phyloP scores from a whole-genome alignment of 2,329 filamentous ascomycete genomes.

The Aplosporella prunicola region DNA sequence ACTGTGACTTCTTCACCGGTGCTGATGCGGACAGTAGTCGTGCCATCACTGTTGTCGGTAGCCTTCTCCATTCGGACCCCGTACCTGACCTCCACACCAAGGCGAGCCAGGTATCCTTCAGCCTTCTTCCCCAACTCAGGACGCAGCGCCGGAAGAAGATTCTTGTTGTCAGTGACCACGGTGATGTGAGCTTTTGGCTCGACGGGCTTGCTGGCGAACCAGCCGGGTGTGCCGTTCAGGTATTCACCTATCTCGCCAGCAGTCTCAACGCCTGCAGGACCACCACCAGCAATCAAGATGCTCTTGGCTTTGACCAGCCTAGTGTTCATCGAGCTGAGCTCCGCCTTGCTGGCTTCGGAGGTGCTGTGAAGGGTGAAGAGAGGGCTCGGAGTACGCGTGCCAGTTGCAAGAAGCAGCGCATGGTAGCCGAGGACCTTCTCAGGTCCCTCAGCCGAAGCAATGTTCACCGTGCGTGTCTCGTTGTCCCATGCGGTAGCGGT shows the following conservation, averaged over 20 bases:
- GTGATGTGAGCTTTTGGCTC: constrained; percentile 17
- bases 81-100: constrained; percentile 20
- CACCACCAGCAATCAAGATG: constrained; percentile 27
- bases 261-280: constrained; percentile 26
- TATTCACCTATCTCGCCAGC: constrained; percentile 38
- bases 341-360: constrained; percentile 25
- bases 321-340: constrained; percentile 20
- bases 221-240: constrained; percentile 39
- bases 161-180: constrained; percentile 20
- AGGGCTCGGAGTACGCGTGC: constrained; percentile 22
- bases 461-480: constrained; percentile 10
- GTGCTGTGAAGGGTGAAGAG: constrained; percentile 25
- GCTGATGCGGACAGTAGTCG: constrained; percentile 23
- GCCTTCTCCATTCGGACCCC: constrained; percentile 7
- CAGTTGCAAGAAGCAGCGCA: constrained; percentile 27
- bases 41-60: constrained; percentile 23
- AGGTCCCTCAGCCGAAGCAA: constrained; percentile 16
- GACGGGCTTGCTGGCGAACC: constrained; percentile 21
- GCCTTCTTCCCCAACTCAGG: constrained; percentile 17
- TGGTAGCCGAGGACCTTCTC: constrained; percentile 18
- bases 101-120: constrained; percentile 18
- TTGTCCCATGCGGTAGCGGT: constrained; percentile 22
- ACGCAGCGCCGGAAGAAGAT: constrained; percentile 20
- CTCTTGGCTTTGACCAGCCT: constrained; percentile 18
- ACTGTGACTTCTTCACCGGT: constrained; percentile 35